phyloP scores from a whole-genome alignment of 2,329 filamentous ascomycete genomes.

The Elsinoe fawcettii region DNA sequence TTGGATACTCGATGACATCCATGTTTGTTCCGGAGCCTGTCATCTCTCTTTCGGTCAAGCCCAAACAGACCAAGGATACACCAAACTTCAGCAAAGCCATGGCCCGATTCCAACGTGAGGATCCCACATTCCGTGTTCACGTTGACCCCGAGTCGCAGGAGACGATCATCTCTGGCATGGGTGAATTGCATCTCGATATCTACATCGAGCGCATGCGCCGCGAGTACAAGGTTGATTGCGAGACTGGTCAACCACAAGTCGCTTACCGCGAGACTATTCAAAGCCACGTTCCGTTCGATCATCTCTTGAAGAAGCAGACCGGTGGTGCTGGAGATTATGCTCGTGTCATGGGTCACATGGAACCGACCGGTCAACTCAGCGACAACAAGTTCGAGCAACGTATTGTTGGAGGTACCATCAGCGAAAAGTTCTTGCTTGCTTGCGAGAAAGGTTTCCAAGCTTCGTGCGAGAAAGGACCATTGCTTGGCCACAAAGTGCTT shows the following conservation, averaged over 20 bases:
- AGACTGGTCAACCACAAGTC: constrained; percentile 93
- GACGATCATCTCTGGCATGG: constrained; percentile 98
- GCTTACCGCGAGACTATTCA: constrained; percentile 94
- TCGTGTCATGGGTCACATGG: constrained; percentile 83
- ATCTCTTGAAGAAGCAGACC: constrained; percentile 87
- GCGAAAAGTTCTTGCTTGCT: constrained; percentile 90
- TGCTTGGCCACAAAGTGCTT: constrained; percentile 88
- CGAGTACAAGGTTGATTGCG: constrained; percentile 93
- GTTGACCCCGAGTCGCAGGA: constrained; percentile 89
- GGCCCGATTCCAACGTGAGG: constrained; percentile 96
- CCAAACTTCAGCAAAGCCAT: constrained; percentile 98
- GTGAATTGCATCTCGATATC: constrained; percentile 91
- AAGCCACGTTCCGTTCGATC: constrained; percentile 74
- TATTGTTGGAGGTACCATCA: constrained; percentile 81
- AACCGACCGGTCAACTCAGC: constrained; percentile 66
- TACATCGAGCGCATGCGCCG: constrained; percentile 95
- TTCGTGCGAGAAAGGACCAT: constrained; percentile 75
- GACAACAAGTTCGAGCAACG: constrained; percentile 80
- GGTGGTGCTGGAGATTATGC: constrained; percentile 95
- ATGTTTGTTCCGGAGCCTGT: constrained; percentile 98
- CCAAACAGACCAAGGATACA: constrained; percentile 84
- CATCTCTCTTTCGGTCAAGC: constrained; percentile 95
- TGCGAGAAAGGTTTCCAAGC: constrained; percentile 91
- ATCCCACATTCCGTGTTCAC: constrained; percentile 92
- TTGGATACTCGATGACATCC: constrained; percentile 92